These are phyloP conservation scores for Triangularia verruculosa DNA, from an alignment of 2,329 filamentous ascomycete species.

Conservation along the genomic window DNA sequence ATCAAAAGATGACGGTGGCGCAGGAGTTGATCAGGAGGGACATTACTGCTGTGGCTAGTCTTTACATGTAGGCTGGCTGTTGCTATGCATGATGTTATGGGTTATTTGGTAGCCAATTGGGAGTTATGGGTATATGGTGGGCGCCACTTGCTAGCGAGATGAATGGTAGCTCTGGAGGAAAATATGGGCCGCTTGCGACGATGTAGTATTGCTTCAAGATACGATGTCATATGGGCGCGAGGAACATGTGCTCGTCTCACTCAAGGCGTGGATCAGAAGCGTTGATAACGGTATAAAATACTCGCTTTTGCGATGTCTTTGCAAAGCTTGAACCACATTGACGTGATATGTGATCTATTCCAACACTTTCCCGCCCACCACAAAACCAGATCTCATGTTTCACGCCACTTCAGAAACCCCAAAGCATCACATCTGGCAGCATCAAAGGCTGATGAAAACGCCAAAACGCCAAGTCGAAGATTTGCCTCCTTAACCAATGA, in stretches of 20 bases:
- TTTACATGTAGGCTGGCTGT: slow-evolving; percentile 66
- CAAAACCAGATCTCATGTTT: neutral
- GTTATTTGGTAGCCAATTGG: neutral
- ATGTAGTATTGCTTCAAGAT: neutral
- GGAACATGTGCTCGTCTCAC: neutral
- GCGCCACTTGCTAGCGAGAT: neutral
- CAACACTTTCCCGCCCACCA: neutral
- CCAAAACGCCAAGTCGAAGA: neutral
- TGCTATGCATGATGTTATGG: neutral
- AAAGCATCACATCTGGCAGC: neutral
- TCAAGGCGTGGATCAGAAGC: neutral
- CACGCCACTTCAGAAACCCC: neutral
- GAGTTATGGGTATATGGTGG: neutral
- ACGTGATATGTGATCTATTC: neutral
- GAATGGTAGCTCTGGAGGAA: neutral
- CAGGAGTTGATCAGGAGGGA: slow-evolving; percentile 98
- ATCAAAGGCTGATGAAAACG: neutral
- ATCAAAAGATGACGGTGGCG: slow-evolving; percentile 94
- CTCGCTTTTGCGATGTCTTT: neutral
- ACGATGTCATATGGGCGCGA: neutral
- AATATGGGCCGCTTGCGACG: neutral
- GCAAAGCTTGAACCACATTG: neutral
- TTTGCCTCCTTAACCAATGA: neutral
- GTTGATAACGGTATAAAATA: neutral
- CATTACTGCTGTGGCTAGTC: slow-evolving; percentile 82